Conservation (phyloP, 352 stramenopile genomes). For the Pythium dissimile region DNA sequence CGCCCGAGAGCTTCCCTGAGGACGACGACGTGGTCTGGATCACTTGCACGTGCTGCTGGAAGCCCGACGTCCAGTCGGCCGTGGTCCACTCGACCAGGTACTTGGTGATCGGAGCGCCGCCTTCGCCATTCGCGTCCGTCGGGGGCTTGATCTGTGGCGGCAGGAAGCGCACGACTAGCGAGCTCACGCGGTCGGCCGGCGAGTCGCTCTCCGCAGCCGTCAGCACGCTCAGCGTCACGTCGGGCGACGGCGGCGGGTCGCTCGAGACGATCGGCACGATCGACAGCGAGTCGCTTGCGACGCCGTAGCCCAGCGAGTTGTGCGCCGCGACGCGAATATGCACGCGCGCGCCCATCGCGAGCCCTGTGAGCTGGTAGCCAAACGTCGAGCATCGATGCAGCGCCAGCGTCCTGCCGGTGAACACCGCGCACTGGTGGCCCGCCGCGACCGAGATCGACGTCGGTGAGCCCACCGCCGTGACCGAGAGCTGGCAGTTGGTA, state of each 20-base stretch:
- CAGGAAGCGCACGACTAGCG: constrained; percentile 82
- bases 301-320: constrained; percentile 91
- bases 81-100: constrained; percentile 95
- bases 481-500: constrained; percentile 49
- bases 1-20: constrained; percentile 37
- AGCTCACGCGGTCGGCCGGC: constrained; percentile 61
- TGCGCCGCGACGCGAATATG: constrained; percentile 89
- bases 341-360: constrained; percentile 86
- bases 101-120: constrained; percentile 76
- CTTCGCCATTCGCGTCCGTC: constrained; percentile 75
- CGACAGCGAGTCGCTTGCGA: constrained; percentile 55
- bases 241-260: constrained; percentile 79
- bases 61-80: constrained; percentile 59
- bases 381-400: constrained; percentile 56
- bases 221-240: constrained; percentile 48
- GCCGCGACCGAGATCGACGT: constrained; percentile 32
- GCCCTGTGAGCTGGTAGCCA: constrained; percentile 71
- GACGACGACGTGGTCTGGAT: constrained; percentile 50
- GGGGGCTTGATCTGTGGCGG: constrained; percentile 42
- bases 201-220: constrained; percentile 38
- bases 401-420: constrained; percentile 35
- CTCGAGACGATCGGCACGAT: constrained; percentile 83
- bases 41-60: constrained; percentile 55
- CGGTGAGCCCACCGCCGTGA: constrained; percentile 25
- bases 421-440: constrained; percentile 45